Percentiles rank a stretch among this genome's conserved stretches.
These are phyloP conservation scores for Aureobasidium zeae DNA, from an alignment of 2,329 filamentous ascomycete genomes.

Conservation along the genomic window DNA sequence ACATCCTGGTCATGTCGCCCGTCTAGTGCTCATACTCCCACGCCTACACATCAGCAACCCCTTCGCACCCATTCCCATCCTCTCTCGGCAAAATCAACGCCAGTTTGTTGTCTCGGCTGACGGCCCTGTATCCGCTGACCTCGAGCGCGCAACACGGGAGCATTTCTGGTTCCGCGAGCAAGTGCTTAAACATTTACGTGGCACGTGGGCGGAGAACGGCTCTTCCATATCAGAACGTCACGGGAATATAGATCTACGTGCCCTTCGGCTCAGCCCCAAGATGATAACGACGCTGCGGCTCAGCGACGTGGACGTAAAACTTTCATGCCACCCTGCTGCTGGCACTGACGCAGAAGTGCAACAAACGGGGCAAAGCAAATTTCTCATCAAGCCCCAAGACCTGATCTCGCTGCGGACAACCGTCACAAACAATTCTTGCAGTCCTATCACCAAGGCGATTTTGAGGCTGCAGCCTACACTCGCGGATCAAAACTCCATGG, in stretches of 20 bases:
- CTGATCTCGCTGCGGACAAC: slow-evolving; percentile 63
- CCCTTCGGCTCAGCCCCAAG: slow-evolving; percentile 60
- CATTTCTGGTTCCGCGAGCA: slow-evolving; percentile 87
- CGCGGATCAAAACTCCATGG: slow-evolving; percentile 56
- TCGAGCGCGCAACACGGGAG: slow-evolving; percentile 67
- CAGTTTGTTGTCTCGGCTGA: slow-evolving; percentile 83
- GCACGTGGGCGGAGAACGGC: slow-evolving; percentile 59
- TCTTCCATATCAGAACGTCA: slow-evolving; percentile 46
- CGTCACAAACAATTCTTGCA: slow-evolving; percentile 62
- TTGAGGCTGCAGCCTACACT: slow-evolving; percentile 70
- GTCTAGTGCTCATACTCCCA: slow-evolving; percentile 66
- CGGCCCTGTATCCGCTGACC: slow-evolving; percentile 63
- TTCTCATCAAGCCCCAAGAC: slow-evolving; percentile 44
- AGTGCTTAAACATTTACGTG: slow-evolving; percentile 61
- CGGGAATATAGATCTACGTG: slow-evolving; percentile 67
- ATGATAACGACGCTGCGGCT: slow-evolving; percentile 80
- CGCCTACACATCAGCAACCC: slow-evolving; percentile 69
- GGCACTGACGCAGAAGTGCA: slow-evolving; percentile 22
- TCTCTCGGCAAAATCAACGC: slow-evolving; percentile 74
- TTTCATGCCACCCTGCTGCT: slow-evolving; percentile 15
- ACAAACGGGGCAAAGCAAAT: slow-evolving; percentile 39
- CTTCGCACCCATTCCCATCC: slow-evolving; percentile 65
- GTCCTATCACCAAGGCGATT: slow-evolving; percentile 60
- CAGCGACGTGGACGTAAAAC: slow-evolving; percentile 47
- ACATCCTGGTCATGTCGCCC: slow-evolving; percentile 54